A percentile compares a stretch with the other conserved stretches of the same genome.
Conservation (phyloP, 139 green algal genomes). For the Auxenochlorella protothecoides region DNA sequence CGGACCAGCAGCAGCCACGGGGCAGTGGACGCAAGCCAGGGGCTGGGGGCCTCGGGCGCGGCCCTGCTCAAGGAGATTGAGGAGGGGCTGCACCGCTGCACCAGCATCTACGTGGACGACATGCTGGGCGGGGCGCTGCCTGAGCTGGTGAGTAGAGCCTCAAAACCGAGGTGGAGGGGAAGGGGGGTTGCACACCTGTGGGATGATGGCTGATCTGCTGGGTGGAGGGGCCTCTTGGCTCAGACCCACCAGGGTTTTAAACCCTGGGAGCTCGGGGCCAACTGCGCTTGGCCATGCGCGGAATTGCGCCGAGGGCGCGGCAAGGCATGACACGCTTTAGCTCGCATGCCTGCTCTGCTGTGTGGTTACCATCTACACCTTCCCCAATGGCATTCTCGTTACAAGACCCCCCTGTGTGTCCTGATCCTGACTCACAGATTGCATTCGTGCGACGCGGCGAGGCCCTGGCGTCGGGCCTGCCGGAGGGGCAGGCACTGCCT, state of each 20-base stretch:
- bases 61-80: constrained; percentile 71
- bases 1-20: background rate
- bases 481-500: constrained; percentile 45
- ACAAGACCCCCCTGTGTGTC: background rate
- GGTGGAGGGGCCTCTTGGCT: too few relatives aligned
- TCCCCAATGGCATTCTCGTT: background rate
- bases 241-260: too few relatives aligned
- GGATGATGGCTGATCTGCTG: too few relatives aligned
- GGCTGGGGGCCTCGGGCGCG: constrained; percentile 23
- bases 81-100: constrained; percentile 55
- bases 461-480: constrained; percentile 16
- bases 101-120: constrained; percentile 72
- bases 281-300: too few relatives aligned
- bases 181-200: background rate
- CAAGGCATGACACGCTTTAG: background rate
- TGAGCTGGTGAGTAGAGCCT: constrained; percentile 3
- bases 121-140: constrained; percentile 37
- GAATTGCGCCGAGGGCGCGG: background rate
- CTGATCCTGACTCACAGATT: constrained; percentile 2
- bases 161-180: background rate
- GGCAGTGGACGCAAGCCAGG: background rate
- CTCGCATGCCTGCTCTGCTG: background rate
- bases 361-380: background rate
- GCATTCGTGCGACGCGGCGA: constrained; percentile 23
- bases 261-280: background rate